Conservation (phyloP, 1,284 basidiomycete genomes). For the Puccinia sorghi region DNA sequence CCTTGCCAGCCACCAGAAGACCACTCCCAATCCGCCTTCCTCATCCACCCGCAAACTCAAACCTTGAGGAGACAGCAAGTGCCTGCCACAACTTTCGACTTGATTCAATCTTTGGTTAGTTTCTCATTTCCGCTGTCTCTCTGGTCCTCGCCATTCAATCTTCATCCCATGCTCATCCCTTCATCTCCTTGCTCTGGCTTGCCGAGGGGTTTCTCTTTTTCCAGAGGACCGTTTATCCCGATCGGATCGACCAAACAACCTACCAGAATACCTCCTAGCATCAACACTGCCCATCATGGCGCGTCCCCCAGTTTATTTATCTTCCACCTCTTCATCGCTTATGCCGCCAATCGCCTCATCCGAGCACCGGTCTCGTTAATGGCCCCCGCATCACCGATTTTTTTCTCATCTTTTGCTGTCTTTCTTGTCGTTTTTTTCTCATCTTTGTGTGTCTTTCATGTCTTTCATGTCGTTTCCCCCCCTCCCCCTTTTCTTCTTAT, state of each 20-base stretch:
- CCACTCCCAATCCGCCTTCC: background rate
- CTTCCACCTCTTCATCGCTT: no score
- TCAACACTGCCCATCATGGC: no score
- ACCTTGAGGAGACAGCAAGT: constrained; percentile 14
- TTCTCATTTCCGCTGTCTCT: background rate
- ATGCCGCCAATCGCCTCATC: no score
- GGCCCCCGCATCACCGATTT: no score
- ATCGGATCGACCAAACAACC: constrained; percentile 6
- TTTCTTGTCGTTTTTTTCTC: no score
- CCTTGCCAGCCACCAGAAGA: background rate
- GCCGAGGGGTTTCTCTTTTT: background rate
- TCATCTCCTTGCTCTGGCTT: background rate
- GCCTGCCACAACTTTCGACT: background rate
- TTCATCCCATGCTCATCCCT: no score
- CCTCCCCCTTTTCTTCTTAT: no score
- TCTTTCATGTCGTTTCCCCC: no score
- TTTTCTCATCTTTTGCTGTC: no score
- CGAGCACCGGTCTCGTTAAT: no score
- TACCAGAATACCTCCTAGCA: constrained; percentile 18
- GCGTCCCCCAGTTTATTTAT: no score
- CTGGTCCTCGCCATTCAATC: background rate
- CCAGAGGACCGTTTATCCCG: constrained; percentile 35
- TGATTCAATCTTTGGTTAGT: constrained; percentile 30
- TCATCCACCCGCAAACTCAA: background rate
- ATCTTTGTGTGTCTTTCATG: no score